Evolutionary conservation across 2,329 filamentous ascomycete genomes (phyloP).

Genomic region (Magnaporthiopsis rhizophila): DNA sequence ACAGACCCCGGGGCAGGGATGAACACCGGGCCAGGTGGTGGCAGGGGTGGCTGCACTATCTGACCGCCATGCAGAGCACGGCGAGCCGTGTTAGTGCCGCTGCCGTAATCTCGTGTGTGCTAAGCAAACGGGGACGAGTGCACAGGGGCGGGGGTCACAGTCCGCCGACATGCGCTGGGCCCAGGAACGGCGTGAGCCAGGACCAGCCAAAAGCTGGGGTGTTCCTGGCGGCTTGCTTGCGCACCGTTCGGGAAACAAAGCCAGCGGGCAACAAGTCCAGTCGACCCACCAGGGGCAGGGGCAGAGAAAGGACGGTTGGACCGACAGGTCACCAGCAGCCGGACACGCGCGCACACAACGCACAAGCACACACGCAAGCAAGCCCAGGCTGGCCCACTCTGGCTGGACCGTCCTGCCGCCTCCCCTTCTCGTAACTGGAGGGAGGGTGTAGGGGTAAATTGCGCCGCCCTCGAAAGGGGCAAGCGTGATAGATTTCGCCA

Average conservation of each 20-base stretch:
- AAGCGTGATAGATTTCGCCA: conserved; percentile 6
- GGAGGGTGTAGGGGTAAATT: conserved; percentile 4
- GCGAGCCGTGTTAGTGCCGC: conserved; percentile 4
- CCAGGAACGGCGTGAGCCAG: neutral
- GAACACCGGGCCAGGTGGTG: neutral
- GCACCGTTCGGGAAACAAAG: conserved; percentile 2
- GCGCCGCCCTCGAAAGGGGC: conserved; percentile 7
- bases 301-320: neutral
- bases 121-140: neutral
- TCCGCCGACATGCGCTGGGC: neutral
- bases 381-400: neutral
- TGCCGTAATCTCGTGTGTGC: neutral
- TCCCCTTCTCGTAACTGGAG: neutral
- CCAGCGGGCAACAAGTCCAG: neutral
- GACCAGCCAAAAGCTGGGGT: neutral
- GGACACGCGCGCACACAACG: no score
- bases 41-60: neutral
- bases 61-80: conserved; percentile 1
- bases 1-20: conserved; percentile 4
- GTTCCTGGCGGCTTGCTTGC: neutral
- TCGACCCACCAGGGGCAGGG: conserved; percentile 1
- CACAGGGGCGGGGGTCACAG: neutral
- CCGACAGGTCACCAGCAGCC: neutral
- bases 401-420: neutral
- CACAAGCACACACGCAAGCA: neutral